Evolutionary conservation across 148 eudicot species (phyloP).

Genomic region (Silene latifolia): DNA sequence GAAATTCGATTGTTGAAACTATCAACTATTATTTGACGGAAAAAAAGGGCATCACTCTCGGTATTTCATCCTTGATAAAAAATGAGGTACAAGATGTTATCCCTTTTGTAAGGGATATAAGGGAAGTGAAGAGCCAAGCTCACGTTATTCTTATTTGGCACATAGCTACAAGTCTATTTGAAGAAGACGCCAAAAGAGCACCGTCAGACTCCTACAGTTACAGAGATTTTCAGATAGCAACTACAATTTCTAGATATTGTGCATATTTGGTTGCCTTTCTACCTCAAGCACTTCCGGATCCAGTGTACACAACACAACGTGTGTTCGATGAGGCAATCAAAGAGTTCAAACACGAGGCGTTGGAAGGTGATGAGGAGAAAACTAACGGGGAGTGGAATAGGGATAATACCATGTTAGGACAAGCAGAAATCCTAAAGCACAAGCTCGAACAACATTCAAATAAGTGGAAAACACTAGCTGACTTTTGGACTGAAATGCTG

Average conservation of each 20-base stretch:
- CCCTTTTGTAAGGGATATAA: background rate
- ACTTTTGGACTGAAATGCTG: constrained; percentile 14
- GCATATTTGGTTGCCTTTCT: constrained; percentile 1
- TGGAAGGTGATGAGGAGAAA: background rate
- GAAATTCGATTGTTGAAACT: background rate
- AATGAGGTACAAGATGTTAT: background rate
- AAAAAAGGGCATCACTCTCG: background rate
- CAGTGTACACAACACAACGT: background rate
- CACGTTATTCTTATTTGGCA: constrained; percentile 1
- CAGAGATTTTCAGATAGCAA: background rate
- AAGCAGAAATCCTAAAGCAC: background rate
- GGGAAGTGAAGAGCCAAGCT: background rate
- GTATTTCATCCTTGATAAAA: background rate
- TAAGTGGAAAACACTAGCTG: constrained; percentile 10
- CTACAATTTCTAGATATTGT: background rate
- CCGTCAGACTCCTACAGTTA: background rate
- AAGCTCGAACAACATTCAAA: background rate
- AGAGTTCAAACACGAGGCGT: background rate
- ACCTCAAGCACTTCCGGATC: background rate
- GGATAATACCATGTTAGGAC: background rate
- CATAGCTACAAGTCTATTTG: constrained; percentile 1
- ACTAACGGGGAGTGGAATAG: background rate
- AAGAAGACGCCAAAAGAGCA: background rate
- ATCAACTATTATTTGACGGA: background rate
- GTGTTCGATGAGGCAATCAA: background rate